phyloP scores from a whole-genome alignment of 257 asterid genomes.

The Ilex aquifolium region DNA sequence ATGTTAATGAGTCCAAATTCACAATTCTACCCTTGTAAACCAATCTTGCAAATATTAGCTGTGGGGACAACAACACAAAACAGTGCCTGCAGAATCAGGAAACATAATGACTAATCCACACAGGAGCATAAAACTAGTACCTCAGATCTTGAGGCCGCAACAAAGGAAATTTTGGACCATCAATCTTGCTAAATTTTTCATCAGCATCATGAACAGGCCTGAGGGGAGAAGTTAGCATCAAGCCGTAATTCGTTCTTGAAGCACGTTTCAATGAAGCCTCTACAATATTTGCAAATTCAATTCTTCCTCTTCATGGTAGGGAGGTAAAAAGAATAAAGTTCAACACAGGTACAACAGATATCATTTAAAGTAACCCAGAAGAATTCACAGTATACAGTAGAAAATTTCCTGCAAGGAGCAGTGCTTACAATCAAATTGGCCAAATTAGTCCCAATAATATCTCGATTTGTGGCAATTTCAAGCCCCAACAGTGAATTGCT shows the following conservation, averaged over 20 bases:
- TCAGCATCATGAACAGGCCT: slow-evolving; percentile 52
- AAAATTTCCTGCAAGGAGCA: neutral
- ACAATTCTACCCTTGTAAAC: slow-evolving; percentile 40
- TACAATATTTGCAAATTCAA: slow-evolving; percentile 29
- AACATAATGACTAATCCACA: neutral
- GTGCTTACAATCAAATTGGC: slow-evolving; percentile 87
- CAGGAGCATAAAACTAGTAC: slow-evolving; percentile 27
- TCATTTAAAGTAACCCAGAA: neutral
- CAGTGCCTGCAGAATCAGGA: slow-evolving; percentile 33
- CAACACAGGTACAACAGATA: neutral
- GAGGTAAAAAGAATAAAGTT: neutral
- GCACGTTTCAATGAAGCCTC: slow-evolving; percentile 98
- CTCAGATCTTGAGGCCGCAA: slow-evolving; percentile 91
- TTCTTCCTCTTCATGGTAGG: slow-evolving; percentile 5
- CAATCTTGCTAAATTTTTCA: slow-evolving; percentile 35
- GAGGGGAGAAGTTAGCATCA: slow-evolving; percentile 91
- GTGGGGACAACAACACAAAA: slow-evolving; percentile 37
- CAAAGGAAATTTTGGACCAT: slow-evolving; percentile 51
- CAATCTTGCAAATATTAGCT: slow-evolving; percentile 39
- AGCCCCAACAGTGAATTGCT: slow-evolving; percentile 78
- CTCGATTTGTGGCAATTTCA: slow-evolving; percentile 82
- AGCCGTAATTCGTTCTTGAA: slow-evolving; percentile 66
- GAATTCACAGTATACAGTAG: neutral
- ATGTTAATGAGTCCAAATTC: too few relatives aligned
- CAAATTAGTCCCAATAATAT: slow-evolving; percentile 82